Evolutionary conservation across 208 protist genomes (phyloP), one percentile per base, ranked within the genome.

Genomic region (Blechomonas ayalai): DNA sequence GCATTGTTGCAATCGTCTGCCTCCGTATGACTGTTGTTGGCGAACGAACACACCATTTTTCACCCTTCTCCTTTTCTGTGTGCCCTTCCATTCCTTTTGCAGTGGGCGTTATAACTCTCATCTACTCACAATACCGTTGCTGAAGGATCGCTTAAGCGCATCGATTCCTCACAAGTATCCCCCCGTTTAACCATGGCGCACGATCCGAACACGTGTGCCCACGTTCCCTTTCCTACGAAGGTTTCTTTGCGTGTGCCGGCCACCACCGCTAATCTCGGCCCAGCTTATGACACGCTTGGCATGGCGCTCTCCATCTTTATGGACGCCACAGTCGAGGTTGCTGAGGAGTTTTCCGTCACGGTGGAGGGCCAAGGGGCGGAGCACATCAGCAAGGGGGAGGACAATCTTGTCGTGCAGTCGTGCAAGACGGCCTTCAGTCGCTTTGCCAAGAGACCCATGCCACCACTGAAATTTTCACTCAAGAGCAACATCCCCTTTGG

Each of bases 251-350:
- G 81, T 19, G 90, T 96, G 19, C 90, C 90, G 3, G 94, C 91
- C 28, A 95, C 94, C 3, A 97, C 85, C 22, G 90, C 90, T 0
- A 97, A 97, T 52, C 70, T 97, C 22, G 94, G 90, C 7, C 87
- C 86, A 1, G 85, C 82, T 10, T 95, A 92, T 66, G 94, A 97
- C 57, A 82, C 67, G 19, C 52, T 97, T 19, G 90, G 88, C 44
- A 92, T 97, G 76, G 83, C 86, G 0, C 57, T 97, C 20, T 86
- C 85, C 47, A 78, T 96, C 32, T 96, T 90, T 53, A 89, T 95
- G 68, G 78, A 92, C 40, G 55, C 97, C 2, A 90, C 78, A 6
- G 87, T 97, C 0, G 72, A 89, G 53, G 32, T 64, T 23, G 57
- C 86, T 0, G 79, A 88, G 32, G 35, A 19, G 9, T 96, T 88